Evolutionary conservation across 164 flowering plant genomes (phyloP).

Genomic region (Houttuynia cordata): DNA sequence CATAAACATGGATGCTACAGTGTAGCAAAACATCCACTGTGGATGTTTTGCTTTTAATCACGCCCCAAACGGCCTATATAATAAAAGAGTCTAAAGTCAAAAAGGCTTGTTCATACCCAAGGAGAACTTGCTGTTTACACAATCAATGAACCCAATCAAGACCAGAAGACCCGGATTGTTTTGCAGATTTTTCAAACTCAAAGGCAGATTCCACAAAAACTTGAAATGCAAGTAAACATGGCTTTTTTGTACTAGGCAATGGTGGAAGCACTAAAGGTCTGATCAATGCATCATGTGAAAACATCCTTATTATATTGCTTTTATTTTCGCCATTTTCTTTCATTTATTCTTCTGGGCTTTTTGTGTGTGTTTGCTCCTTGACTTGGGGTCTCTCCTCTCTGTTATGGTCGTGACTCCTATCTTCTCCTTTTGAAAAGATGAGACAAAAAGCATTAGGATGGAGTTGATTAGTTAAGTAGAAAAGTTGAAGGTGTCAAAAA

Average conservation of each 20-base stretch:
- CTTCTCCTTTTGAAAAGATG: too few species aligned
- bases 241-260: conserved; percentile 2
- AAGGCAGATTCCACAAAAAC: conserved; percentile 1
- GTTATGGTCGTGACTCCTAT: too few species aligned
- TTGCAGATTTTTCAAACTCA: neutral
- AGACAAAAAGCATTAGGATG: too few species aligned
- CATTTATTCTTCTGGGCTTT: neutral
- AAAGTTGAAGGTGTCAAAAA: conserved; percentile 7
- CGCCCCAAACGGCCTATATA: too few species aligned
- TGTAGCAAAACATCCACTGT: too few species aligned
- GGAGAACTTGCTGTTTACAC: neutral
- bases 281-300: conserved; percentile 9
- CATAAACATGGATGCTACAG: too few species aligned
- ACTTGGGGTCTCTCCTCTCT: neutral
- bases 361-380: neutral
- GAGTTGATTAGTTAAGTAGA: neutral
- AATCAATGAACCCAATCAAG: neutral
- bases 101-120: neutral
- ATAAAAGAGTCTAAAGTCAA: neutral
- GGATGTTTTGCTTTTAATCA: too few species aligned
- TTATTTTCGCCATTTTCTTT: neutral
- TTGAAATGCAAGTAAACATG: conserved; percentile 16
- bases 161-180: neutral
- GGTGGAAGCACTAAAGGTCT: neutral
- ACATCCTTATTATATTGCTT: neutral